phyloP scores from a whole-genome alignment of 306 rosid species.

The Cicer cuneatum region DNA sequence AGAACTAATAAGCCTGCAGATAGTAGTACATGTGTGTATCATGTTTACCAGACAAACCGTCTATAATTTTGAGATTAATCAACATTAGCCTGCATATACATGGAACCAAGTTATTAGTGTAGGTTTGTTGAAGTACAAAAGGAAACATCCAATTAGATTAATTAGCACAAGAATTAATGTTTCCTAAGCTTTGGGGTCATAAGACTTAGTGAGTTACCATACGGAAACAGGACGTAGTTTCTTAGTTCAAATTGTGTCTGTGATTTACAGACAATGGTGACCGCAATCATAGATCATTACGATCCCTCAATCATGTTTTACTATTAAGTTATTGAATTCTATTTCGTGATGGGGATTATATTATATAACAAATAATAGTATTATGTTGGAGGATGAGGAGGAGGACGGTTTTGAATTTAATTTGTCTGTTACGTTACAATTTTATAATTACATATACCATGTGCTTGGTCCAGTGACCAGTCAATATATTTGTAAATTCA shows the following conservation, averaged over 20 bases:
- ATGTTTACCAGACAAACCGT: constrained; percentile 42
- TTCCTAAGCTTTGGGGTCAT: constrained; percentile 52
- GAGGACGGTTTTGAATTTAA: constrained; percentile 39
- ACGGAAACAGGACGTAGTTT: constrained; percentile 53
- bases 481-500: constrained; percentile 31
- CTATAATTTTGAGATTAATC: constrained; percentile 26
- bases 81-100: constrained; percentile 38
- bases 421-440: constrained; percentile 51
- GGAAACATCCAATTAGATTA: constrained; percentile 49
- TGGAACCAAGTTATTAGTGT: constrained; percentile 44
- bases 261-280: constrained; percentile 56
- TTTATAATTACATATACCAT: constrained; percentile 57
- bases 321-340: constrained; percentile 31
- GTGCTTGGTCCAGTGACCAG: constrained; percentile 68
- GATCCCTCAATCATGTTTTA: constrained; percentile 62
- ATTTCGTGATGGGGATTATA: constrained; percentile 41
- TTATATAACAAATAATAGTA: constrained; percentile 26
- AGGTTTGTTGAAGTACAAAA: constrained; percentile 48
- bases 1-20: constrained; percentile 22
- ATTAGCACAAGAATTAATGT: constrained; percentile 65
- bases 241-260: constrained; percentile 59
- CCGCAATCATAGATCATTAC: constrained; percentile 64
- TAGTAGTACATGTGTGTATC: constrained; percentile 39
- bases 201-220: constrained; percentile 40
- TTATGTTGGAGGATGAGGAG: neutral